Evolutionary conservation across 305 asterid genomes (phyloP), one percentile per base, ranked within the genome.

Genomic region (Fraxinus dipetala): DNA sequence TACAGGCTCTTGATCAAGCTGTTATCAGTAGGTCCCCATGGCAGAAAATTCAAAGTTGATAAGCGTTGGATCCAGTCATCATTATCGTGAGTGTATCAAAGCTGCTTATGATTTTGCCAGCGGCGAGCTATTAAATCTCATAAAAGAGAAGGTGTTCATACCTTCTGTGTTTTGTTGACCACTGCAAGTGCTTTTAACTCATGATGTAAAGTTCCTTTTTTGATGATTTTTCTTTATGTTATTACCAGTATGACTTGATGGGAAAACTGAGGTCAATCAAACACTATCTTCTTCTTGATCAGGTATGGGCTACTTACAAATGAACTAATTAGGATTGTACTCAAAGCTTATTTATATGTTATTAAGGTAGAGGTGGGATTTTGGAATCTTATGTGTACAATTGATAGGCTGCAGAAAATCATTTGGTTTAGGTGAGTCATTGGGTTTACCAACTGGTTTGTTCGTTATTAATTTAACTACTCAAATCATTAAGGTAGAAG

Each of bases 281-380:
- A 89, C 99, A 91, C 89, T 96, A 96, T 91, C 97, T 96, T 85
- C 99, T 96, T 85, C 99, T 96, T 85, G 99, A 96, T 89, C 99
- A 96, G 98, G 99, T 96, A 90, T 67, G 84, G 45, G 28, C 84
- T 79, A 78, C 30, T 82, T 56, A 14, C 4, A 16, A 70, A 30
- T 70, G 38, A 70, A 31, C 75, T 70, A 70, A 31, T 70, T 30
- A 14, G 43, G 43, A 70, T 26, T 70, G 75, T 5, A 16, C 40
- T 31, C 75, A 16, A 28, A 69, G 43, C 43, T 30, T 70, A 70
- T 70, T 70, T 30, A 30, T 31, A 5, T 24, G 16, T 77, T 70
- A n/a, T 78, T 77, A 31, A 9, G 26, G 22, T 80, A 72, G 76
- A 76, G 78, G 38, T 75, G 65, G 75, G 61, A 40, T 36, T 65